Conservation (phyloP, 139 green algal species). For the Pycnococcus provasolii region DNA sequence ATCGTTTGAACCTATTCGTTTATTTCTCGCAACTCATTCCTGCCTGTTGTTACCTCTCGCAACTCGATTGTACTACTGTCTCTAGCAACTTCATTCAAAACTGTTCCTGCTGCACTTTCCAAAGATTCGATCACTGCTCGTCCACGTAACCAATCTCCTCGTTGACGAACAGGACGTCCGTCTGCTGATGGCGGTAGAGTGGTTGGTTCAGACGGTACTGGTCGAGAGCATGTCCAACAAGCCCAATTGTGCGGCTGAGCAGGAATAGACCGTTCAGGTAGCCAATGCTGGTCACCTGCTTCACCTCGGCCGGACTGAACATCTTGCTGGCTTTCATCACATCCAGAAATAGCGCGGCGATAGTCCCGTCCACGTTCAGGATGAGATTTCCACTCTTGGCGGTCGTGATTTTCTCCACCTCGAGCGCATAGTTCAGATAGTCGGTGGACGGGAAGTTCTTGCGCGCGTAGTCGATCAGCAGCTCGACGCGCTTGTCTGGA, state of each 20-base stretch:
- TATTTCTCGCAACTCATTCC: no score
- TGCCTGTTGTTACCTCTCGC: no score
- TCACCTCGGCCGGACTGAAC: conserved; percentile 53
- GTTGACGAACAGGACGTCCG: conserved; percentile 36
- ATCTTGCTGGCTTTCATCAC: conserved; percentile 52
- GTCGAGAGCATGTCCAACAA: conserved; percentile 84
- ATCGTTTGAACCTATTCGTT: no score
- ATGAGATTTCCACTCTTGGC: conserved; percentile 79
- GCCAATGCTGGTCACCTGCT: conserved; percentile 64
- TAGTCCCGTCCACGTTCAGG: conserved; percentile 81
- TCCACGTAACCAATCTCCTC: background rate
- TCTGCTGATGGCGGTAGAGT: conserved; percentile 75
- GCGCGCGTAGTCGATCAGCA: conserved; percentile 69
- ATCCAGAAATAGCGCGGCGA: conserved; percentile 86
- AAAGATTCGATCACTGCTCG: no score
- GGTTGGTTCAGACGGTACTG: conserved; percentile 83
- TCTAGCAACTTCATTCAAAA: no score
- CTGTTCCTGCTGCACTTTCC: no score
- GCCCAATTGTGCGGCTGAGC: conserved; percentile 77
- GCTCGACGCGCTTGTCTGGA: conserved; percentile 82
- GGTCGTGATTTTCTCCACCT: conserved; percentile 83
- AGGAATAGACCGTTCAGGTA: conserved; percentile 94
- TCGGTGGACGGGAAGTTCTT: conserved; percentile 75
- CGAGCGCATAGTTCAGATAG: conserved; percentile 80
- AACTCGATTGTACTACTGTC: no score